Evolutionary conservation across 2,329 filamentous ascomycete species (phyloP), one percentile per base, ranked within the genome.

Genomic region (Aureobasidium uvarum): DNA sequence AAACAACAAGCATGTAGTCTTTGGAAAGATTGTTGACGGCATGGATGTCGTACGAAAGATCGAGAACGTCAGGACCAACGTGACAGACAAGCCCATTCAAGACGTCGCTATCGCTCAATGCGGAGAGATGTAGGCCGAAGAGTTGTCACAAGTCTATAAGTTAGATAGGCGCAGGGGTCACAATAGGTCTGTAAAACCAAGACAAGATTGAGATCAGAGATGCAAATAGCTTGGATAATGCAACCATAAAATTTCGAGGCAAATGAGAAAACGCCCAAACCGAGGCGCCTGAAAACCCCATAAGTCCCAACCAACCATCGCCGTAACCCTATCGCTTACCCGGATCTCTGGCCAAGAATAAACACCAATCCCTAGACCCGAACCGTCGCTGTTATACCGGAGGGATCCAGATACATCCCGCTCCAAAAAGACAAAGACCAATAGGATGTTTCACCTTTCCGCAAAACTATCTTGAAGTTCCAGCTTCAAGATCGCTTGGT

Each of bases 1-100:
- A 31, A 90, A 98, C 78, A 86, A 85, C 74, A 98, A 98, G 79
- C 95, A 99, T 76, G 92, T 96, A 65, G 93, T 98, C 20, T 98
- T 98, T 72, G 95, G 95, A 59, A 89, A 90, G 75, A 94, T 98
- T 1, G 82, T 92, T 51, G 90, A 93, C 46, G 93, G 94, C 43
- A 89, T 97, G 85, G 92, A 97, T 67, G 87, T 97, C 6, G 90
- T 98, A 50, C 85, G 83, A 70, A 98, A 96, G 86, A 89, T 99
- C 78, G 94, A 98, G 81, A 89, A 90, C 68, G 95, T 91, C 38
- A 89, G 94, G 77, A 95, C 91, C 11, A 80, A 83, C 39, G 60
- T 54, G 23, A 86, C 90, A 75, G 94, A 97, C 74, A 86, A 90
- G 74, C 95, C 94, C 3, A 90, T 90, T 70, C 81, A 94, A 75